Evolutionary conservation across 495 filamentous ascomycete species (phyloP).

Genomic region (Podospora conica): DNA sequence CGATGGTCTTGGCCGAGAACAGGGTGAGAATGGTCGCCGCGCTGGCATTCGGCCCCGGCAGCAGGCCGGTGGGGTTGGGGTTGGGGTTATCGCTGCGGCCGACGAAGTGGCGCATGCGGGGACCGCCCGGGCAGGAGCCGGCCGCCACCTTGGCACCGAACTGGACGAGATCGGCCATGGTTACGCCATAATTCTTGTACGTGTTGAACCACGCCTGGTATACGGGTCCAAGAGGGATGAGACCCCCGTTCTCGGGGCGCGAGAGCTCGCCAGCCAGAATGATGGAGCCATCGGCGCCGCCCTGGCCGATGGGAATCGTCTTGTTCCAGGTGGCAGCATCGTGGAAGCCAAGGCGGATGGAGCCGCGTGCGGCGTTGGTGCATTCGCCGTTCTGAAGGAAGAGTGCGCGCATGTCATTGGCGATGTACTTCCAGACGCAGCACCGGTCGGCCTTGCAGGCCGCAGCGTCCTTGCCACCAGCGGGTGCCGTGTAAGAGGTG

Average conservation of each 20-base stretch:
- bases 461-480: constrained; percentile 2
- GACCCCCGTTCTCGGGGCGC: neutral
- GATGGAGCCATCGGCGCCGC: constrained; percentile 9
- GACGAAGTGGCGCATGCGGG: constrained; percentile 7
- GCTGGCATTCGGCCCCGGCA: neutral
- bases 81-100: constrained; percentile 9
- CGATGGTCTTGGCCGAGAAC: constrained; percentile 6
- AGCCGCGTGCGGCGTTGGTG: constrained; percentile 5
- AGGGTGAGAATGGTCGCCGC: neutral
- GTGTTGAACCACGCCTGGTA: constrained; percentile 5
- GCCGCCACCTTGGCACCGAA: constrained; percentile 3
- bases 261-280: constrained; percentile 2
- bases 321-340: constrained; percentile 7
- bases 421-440: constrained; percentile 10
- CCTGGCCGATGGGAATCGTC: neutral
- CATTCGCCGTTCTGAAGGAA: neutral
- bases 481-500: constrained; percentile 1
- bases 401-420: constrained; percentile 7
- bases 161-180: constrained; percentile 10
- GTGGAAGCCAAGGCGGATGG: constrained; percentile 11
- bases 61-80: neutral
- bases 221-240: neutral
- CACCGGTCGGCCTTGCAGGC: constrained; percentile 5
- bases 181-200: constrained; percentile 2
- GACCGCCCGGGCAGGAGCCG: constrained; percentile 8